Base-by-base conservation (phyloP, 768 basidiomycete genomes). In the Lactarius akahatsu region DNA sequence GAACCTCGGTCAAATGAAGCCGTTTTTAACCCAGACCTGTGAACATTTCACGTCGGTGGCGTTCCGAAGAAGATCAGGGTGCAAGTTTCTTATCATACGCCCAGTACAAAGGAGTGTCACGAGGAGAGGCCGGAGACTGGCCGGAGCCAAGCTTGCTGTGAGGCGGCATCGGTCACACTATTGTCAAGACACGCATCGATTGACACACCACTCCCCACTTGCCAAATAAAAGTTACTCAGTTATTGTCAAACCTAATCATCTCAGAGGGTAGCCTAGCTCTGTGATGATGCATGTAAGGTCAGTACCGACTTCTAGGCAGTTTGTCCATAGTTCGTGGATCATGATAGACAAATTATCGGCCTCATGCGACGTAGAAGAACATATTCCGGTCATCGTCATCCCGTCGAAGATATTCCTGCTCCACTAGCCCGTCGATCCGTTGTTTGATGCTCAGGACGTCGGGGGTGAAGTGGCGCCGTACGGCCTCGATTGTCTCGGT, bases 401-500 rank as follows among this genome's bases (percentile, higher is more conserved):
- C 89, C 63, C 96, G 82, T 76, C 85, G 83, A 78, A 97, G 72
- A 78, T 96, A 98, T 74, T 96, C 92, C 67, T 83, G 80, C 69
- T 97, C 95, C 62, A 97, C 91, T 69, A 97, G 76, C 45, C 82
- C 81, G 71, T 90, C 88, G 69, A 97, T 86, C 64, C 92, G 81
- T 74, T 86, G 85, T 81, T 98, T 98, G 78, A 98, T 95, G 73
- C 84, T 83, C 66, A 83, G 82, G 30, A 96, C 89, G 67, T 89
- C 86, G 55, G 96, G 96, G 63, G 86, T 83, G 76, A 98, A 98
- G 72, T 96, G 90, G 47, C 80, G 87, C 77, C 89, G 91, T 57
- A 98, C 92, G 28, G 94, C 89, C 23, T 92, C 88, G 64, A 97
- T 87, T 11, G 92, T 92, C 69, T 88, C 87, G 59, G 86, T 84